Percentiles rank a stretch among this genome's conserved stretches.
These are phyloP conservation scores for Begonia loranthoides DNA, from an alignment of 306 rosid genomes.

Conservation along the genomic window DNA sequence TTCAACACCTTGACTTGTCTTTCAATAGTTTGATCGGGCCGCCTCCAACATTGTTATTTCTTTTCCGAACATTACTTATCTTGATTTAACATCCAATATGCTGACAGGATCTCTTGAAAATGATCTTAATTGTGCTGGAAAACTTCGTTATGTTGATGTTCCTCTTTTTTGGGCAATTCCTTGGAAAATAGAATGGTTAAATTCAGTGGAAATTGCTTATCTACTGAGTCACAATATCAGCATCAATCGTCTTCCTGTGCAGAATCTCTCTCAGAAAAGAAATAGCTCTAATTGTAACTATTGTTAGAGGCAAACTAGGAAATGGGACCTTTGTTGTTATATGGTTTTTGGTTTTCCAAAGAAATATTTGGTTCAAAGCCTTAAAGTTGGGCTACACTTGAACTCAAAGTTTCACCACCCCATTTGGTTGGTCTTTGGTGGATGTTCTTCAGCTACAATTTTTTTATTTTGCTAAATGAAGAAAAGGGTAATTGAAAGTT, in stretches of 20 bases:
- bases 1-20: constrained; percentile 80
- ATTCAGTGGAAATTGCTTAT: constrained; percentile 51
- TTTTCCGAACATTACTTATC: constrained; percentile 49
- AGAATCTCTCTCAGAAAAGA: constrained; percentile 28
- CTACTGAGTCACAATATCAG: constrained; percentile 36
- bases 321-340: constrained; percentile 47
- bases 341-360: constrained; percentile 36
- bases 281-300: constrained; percentile 23
- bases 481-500: no score
- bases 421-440: constrained; percentile 77
- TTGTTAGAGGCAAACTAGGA: constrained; percentile 51
- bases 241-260: constrained; percentile 42
- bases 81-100: constrained; percentile 53
- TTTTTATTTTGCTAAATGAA: no score
- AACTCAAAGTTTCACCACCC: constrained; percentile 86
- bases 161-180: constrained; percentile 48
- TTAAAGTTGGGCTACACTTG: constrained; percentile 51
- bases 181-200: constrained; percentile 41
- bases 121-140: constrained; percentile 37
- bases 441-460: background rate
- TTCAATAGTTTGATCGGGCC: constrained; percentile 38
- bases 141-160: constrained; percentile 74
- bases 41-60: constrained; percentile 45
- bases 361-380: constrained; percentile 51
- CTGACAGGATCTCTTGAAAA: constrained; percentile 47